phyloP scores from a whole-genome alignment of 2,329 filamentous ascomycete species.

The Rosellinia necatrix region DNA sequence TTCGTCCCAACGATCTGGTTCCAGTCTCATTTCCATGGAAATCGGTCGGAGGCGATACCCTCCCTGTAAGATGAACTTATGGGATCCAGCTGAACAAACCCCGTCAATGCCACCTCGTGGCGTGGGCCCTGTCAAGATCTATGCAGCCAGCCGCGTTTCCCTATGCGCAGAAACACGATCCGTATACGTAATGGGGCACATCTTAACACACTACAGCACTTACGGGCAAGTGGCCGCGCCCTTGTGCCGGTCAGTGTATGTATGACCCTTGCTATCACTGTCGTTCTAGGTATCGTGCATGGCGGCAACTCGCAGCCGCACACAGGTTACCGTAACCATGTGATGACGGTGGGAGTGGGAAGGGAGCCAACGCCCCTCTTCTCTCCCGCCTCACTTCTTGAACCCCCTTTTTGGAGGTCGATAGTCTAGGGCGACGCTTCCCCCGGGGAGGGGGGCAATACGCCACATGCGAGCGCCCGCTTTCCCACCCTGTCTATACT shows the following conservation, averaged over 20 bases:
- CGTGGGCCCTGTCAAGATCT: slow-evolving; percentile 3
- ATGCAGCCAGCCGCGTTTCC: slow-evolving; percentile 21
- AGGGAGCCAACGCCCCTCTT: background rate
- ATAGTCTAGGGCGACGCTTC: no score
- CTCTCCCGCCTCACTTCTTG: slow-evolving; percentile 13
- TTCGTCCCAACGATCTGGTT: slow-evolving; percentile 37
- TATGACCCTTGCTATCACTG: slow-evolving; percentile 4
- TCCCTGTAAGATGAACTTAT: background rate
- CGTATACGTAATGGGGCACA: background rate
- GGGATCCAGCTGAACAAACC: slow-evolving; percentile 26
- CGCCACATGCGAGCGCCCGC: slow-evolving; percentile 5
- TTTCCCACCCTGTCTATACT: background rate
- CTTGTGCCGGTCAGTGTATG: slow-evolving; percentile 5
- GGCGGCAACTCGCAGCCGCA: slow-evolving; percentile 13
- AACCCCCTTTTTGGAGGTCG: no score
- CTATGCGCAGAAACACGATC: background rate
- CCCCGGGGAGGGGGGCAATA: no score
- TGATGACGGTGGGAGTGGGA: background rate
- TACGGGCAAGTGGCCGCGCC: no score
- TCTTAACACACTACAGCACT: background rate
- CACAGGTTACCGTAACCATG: slow-evolving; percentile 7
- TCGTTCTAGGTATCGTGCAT: slow-evolving; percentile 2
- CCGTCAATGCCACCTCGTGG: slow-evolving; percentile 20
- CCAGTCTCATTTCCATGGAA: slow-evolving; percentile 32
- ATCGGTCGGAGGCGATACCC: slow-evolving; percentile 28